Evolutionary conservation across 805 yeast species (phyloP), one percentile per base, ranked within the genome.

Genomic region (Lipomyces spencermartinsiae): DNA sequence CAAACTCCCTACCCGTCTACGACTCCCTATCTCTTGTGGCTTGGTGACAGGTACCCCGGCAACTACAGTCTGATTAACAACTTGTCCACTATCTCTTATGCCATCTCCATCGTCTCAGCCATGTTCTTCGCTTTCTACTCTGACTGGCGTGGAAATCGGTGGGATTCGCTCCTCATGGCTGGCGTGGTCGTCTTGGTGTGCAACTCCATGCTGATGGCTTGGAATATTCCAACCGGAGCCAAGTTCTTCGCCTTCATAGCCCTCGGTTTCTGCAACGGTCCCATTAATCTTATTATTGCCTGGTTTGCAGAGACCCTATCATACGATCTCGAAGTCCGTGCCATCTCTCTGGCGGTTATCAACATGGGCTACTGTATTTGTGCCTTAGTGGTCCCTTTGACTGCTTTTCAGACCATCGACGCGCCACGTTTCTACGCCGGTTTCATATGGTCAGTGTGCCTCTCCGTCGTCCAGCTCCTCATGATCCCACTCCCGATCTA

Each of bases 21-120:
- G 25, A 68, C 71, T 56, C 71, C 71, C 7, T 68, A 54, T 31
- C 61, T 67, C 16, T 56, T 67, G 29, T 67, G 71, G 71, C 66
- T 67, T 8, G 63, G 59, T n/a, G 65, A 29, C 43, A 55, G 22
- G 19, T 8, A 7, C 3, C 8, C 19, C 55, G 7, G 25, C 10
- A 16, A 25, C 12, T 54, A 22, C 29, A 19, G 37, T 9, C 3
- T 39, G 37, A 43, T 31, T n/a, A 61, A 61, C 59, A 61, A 61
- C 25, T 34, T 61, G 16, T 33, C 46, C n/a, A 62, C 64, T 2
- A 10, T 31, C 1, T 35, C 57, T 0, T 62, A 62, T 12, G 64
- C 64, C 1, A 39, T 62, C n/a, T 54, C 64, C 1, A 39, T 62
- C 10, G 35, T 56, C 1, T 62, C 64, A 12, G 64, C 62, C 6